Evolutionary conservation across 257 asterid species (phyloP).

Genomic region (Gentiana macrophylla): DNA sequence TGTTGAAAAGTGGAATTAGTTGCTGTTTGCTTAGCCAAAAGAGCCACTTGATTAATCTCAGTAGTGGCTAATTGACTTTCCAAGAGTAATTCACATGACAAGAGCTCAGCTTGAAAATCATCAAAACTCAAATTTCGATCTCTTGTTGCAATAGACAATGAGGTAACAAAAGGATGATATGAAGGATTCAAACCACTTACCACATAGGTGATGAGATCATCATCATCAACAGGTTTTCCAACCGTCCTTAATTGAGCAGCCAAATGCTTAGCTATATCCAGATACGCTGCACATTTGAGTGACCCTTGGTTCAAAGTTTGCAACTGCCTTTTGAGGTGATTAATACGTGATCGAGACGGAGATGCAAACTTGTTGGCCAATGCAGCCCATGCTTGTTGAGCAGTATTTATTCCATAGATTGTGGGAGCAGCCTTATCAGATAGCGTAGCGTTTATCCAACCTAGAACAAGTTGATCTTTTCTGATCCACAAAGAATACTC

Average conservation of each 20-base stretch:
- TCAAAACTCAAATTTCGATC: not conserved
- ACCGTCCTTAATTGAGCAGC: slow-evolving; percentile 1
- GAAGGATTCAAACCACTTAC: slow-evolving; percentile 1
- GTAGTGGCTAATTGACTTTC: not conserved
- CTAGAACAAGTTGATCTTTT: not conserved
- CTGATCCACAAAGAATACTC: not conserved
- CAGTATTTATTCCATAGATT: slow-evolving; percentile 3
- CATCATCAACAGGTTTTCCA: slow-evolving; percentile 4
- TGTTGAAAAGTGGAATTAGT: not conserved
- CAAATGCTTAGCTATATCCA: not conserved
- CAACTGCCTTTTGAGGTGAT: not conserved
- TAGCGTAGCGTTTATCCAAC: slow-evolving; percentile 1
- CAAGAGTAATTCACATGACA: not conserved
- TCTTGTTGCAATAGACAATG: not conserved
- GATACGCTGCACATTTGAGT: not conserved
- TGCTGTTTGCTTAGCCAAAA: too few relatives aligned
- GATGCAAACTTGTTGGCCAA: not conserved
- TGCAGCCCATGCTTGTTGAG: not conserved
- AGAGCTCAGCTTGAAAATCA: not conserved
- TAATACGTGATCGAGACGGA: not conserved
- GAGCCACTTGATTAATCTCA: not conserved
- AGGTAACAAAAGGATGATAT: not conserved
- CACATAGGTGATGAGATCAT: slow-evolving; percentile 6
- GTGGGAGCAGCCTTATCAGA: not conserved
- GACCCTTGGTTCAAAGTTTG: not conserved